phyloP scores from a whole-genome alignment of 2,329 filamentous ascomycete genomes.

The Penicillium italicum region DNA sequence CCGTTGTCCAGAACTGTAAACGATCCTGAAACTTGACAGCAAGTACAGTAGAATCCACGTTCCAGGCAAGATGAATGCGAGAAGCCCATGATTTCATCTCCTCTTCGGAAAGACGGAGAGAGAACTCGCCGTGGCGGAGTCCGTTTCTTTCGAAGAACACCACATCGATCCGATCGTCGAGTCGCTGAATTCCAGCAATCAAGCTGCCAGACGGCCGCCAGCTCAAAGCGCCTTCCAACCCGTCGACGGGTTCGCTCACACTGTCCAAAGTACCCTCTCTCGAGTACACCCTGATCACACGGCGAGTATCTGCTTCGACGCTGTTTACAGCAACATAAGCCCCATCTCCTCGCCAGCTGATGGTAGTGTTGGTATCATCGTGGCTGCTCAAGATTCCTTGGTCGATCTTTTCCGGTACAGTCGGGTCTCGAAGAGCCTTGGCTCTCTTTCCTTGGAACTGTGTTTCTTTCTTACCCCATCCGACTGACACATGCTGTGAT shows the following conservation, averaged over 20 bases:
- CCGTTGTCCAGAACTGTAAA: conserved; percentile 93
- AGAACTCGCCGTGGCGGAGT: conserved; percentile 92
- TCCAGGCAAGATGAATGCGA: conserved; percentile 74
- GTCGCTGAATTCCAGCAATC: conserved; percentile 77
- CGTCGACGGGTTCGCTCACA: conserved; percentile 90
- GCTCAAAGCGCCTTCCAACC: conserved; percentile 79
- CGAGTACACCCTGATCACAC: conserved; percentile 84
- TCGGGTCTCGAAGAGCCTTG: conserved; percentile 82
- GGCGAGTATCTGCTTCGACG: conserved; percentile 64
- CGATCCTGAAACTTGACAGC: conserved; percentile 71
- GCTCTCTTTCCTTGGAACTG: conserved; percentile 94
- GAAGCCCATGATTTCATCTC: conserved; percentile 55
- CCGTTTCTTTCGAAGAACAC: conserved; percentile 97
- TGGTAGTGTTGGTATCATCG: conserved; percentile 68
- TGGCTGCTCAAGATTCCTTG: conserved; percentile 69
- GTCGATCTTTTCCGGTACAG: conserved; percentile 88
- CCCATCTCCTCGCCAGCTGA: conserved; percentile 94
- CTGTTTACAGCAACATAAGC: conserved; percentile 84
- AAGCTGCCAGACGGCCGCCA: conserved; percentile 91
- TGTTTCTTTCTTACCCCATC: conserved; percentile 97
- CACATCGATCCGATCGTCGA: conserved; percentile 68
- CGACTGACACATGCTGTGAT: conserved; percentile 93
- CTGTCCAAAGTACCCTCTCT: conserved; percentile 88
- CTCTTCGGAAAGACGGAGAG: conserved; percentile 63
- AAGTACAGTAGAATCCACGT: conserved; percentile 84